Evolutionary conservation across 441 rosid species (phyloP).

Genomic region (Eruca vesicaria): DNA sequence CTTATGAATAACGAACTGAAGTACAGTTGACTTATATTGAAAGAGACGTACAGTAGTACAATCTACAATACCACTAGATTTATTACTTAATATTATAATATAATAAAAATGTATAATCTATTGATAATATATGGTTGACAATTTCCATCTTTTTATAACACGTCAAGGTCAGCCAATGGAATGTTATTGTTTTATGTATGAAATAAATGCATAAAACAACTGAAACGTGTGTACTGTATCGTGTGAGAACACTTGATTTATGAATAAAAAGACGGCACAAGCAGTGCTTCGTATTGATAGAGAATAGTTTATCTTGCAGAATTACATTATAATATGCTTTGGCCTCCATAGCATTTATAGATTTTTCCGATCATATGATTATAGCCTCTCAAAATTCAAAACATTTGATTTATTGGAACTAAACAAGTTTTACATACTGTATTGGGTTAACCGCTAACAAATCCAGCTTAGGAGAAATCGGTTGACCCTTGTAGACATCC

Average conservation of each 20-base stretch:
- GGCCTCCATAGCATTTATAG: neutral
- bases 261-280: neutral
- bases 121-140: neutral
- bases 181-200: slow-evolving; percentile 4
- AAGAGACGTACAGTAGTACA: slow-evolving; percentile 32
- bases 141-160: neutral
- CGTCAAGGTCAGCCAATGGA: slow-evolving; percentile 1
- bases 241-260: neutral
- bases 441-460: neutral
- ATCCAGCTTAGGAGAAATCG: neutral
- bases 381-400: slow-evolving; percentile 17
- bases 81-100: neutral
- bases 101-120: neutral
- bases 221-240: neutral
- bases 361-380: too few species aligned
- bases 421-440: slow-evolving; percentile 13
- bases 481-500: neutral
- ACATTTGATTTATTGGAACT: slow-evolving; percentile 1
- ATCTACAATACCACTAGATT: slow-evolving; percentile 6
- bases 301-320: neutral
- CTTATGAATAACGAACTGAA: neutral
- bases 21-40: slow-evolving; percentile 27
- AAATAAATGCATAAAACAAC: neutral
- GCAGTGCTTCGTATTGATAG: neutral
- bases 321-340: neutral